phyloP scores from a whole-genome alignment of 179 eudicot genomes.

The Beta macrorhiza region DNA sequence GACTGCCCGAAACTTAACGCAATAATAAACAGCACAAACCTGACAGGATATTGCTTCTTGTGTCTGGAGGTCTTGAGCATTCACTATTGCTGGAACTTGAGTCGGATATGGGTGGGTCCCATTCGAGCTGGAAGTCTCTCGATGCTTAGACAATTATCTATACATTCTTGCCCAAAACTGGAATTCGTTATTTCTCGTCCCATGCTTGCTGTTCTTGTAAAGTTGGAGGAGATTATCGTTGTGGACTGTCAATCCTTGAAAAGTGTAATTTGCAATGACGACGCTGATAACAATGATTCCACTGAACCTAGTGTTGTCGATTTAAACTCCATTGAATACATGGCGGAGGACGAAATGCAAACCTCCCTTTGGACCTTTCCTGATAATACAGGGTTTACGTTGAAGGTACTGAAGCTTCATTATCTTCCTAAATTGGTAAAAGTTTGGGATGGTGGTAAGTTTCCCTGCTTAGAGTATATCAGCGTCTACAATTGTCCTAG shows the following conservation, averaged over 20 bases:
- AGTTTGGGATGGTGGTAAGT: slow-evolving; percentile 21
- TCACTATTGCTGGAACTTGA: slow-evolving; percentile 27
- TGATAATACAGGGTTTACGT: too few species aligned
- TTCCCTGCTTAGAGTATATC: slow-evolving; percentile 21
- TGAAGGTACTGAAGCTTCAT: slow-evolving; percentile 29
- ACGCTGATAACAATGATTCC: neutral
- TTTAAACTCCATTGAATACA: neutral
- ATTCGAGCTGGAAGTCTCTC: slow-evolving; percentile 24
- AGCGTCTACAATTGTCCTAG: slow-evolving; percentile 30
- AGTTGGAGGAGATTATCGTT: slow-evolving; percentile 31
- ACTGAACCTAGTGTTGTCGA: neutral
- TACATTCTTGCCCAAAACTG: slow-evolving; percentile 33
- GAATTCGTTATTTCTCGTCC: slow-evolving; percentile 17
- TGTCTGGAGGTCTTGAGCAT: slow-evolving; percentile 29
- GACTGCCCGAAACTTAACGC: slow-evolving; percentile 32
- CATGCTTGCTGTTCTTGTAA: slow-evolving; percentile 20
- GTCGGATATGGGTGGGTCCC: slow-evolving; percentile 24
- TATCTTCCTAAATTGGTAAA: slow-evolving; percentile 23
- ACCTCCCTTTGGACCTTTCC: too few species aligned
- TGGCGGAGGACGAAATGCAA: neutral
- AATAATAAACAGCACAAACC: slow-evolving; percentile 4
- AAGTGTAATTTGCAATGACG: slow-evolving; percentile 4
- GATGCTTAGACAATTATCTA: slow-evolving; percentile 21
- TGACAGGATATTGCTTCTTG: slow-evolving; percentile 5
- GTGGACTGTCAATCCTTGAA: slow-evolving; percentile 31